Percentiles rank a stretch among this genome's conserved stretches.
Conservation (phyloP, 176 grass and related monocot species). For the Oryza longistaminata region DNA sequence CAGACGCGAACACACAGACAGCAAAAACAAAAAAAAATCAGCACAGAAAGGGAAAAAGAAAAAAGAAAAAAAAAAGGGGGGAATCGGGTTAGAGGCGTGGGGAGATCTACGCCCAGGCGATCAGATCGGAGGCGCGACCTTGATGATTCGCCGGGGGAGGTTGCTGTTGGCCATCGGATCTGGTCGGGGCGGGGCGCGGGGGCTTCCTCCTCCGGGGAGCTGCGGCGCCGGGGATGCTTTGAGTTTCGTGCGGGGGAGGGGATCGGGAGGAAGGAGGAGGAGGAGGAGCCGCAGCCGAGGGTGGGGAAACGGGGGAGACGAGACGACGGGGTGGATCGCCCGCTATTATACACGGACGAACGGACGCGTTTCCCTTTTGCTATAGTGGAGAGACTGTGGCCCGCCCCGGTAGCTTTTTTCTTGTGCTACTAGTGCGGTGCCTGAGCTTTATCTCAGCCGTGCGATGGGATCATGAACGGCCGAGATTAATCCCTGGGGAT, state of each 20-base stretch:
- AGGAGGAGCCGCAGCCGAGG: slow-evolving; percentile 27
- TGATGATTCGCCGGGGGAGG: slow-evolving; percentile 97
- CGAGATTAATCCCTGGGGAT: not conserved
- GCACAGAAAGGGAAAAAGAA: not conserved
- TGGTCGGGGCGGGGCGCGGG: slow-evolving; percentile 20
- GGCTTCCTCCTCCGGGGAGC: slow-evolving; percentile 26
- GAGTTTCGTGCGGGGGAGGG: slow-evolving; percentile 20
- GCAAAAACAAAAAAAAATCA: not conserved
- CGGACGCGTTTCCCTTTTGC: slow-evolving; percentile 24
- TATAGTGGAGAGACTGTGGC: not conserved
- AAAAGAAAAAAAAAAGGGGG: not conserved
- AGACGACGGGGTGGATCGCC: not conserved
- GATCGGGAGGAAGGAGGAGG: not conserved
- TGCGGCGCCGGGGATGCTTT: slow-evolving; percentile 34
- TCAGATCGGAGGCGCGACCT: slow-evolving; percentile 58
- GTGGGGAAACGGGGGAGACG: slow-evolving; percentile 4
- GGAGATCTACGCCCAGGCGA: slow-evolving; percentile 33
- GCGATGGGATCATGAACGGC: not conserved
- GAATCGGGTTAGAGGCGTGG: slow-evolving; percentile 8
- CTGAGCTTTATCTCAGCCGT: not conserved
- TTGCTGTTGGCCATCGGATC: slow-evolving; percentile 92
- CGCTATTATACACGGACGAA: slow-evolving; percentile 9
- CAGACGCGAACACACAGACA: not conserved
- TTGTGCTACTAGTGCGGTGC: not conserved
- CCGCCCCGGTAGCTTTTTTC: not conserved